Evolutionary conservation across 805 yeast genomes (phyloP).

Genomic region (Cyberlindnera petersonii): DNA sequence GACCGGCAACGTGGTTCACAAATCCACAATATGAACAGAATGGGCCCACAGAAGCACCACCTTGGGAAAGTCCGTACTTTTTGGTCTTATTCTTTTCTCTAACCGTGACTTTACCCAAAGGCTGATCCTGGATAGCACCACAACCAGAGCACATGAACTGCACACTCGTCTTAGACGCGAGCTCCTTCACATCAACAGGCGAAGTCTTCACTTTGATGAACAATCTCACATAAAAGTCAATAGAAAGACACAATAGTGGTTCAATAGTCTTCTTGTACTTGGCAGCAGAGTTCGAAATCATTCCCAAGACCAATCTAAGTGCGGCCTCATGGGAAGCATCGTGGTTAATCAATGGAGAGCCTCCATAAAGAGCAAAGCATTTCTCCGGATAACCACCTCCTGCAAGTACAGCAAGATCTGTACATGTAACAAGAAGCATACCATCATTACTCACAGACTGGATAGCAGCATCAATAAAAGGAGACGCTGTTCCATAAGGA

Average conservation of each 20-base stretch:
- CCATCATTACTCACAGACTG: constrained; percentile 85
- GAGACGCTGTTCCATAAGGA: constrained; percentile 97
- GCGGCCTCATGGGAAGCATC: constrained; percentile 95
- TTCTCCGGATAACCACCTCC: constrained; percentile 97
- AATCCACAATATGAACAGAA: constrained; percentile 68
- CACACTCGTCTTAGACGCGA: constrained; percentile 72
- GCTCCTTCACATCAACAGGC: constrained; percentile 77
- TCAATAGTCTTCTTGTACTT: constrained; percentile 82
- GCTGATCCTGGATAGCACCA: constrained; percentile 66
- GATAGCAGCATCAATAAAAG: constrained; percentile 89
- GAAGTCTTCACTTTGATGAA: constrained; percentile 74
- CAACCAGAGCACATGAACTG: constrained; percentile 87
- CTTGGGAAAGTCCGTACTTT: constrained; percentile 63
- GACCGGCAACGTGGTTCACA: constrained; percentile 82
- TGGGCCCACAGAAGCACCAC: constrained; percentile 51
- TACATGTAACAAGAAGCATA: constrained; percentile 83
- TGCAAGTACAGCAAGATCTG: constrained; percentile 93
- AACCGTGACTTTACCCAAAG: constrained; percentile 59
- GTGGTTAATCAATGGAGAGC: constrained; percentile 64
- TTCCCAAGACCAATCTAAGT: constrained; percentile 71
- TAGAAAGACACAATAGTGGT: constrained; percentile 80
- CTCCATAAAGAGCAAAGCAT: constrained; percentile 93
- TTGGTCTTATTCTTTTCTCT: constrained; percentile 38
- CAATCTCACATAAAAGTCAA: constrained; percentile 89
- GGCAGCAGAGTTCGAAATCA: constrained; percentile 81